Percentiles rank a stretch among this genome's conserved stretches.
Evolutionary conservation across 192 early-diverging fungal species (phyloP).

Genomic region (Lobulomyces angularis): DNA sequence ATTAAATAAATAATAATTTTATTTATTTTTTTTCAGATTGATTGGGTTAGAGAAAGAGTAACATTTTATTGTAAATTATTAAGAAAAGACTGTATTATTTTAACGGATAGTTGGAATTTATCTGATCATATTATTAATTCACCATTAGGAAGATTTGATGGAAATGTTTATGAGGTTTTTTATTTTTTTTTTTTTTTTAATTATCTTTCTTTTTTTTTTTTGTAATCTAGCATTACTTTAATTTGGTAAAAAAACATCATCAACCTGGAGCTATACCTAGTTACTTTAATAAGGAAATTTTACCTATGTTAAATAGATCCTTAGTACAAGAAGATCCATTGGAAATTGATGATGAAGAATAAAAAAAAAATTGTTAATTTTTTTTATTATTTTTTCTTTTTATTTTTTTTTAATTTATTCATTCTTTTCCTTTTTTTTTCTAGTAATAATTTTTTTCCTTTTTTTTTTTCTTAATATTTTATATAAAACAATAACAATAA

Average conservation of each 20-base stretch:
- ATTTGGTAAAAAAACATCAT: constrained; percentile 64
- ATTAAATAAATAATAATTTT: background rate
- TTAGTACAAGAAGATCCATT: constrained; percentile 36
- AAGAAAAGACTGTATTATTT: constrained; percentile 68
- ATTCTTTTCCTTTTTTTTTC: background rate
- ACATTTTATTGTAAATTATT: constrained; percentile 51
- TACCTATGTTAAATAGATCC: constrained; percentile 58
- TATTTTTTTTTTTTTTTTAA: background rate
- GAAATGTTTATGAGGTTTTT: constrained; percentile 58
- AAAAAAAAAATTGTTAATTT: too few relatives aligned
- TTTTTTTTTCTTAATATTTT: constrained; percentile 1
- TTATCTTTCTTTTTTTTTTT: background rate
- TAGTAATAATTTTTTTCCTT: background rate
- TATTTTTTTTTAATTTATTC: background rate
- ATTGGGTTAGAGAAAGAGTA: constrained; percentile 52
- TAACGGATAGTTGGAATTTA: constrained; percentile 81
- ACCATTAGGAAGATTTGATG: constrained; percentile 74
- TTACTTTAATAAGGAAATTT: constrained; percentile 70
- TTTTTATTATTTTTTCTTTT: constrained; percentile 2
- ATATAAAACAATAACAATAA: background rate
- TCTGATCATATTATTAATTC: constrained; percentile 81
- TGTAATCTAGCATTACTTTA: constrained; percentile 59
- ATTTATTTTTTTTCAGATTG: constrained; percentile 35
- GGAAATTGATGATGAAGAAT: constrained; percentile 57
- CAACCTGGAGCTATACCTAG: constrained; percentile 49